Evolutionary conservation across 2,329 filamentous ascomycete species (phyloP).

Genomic region (Aureobasidium lini): DNA sequence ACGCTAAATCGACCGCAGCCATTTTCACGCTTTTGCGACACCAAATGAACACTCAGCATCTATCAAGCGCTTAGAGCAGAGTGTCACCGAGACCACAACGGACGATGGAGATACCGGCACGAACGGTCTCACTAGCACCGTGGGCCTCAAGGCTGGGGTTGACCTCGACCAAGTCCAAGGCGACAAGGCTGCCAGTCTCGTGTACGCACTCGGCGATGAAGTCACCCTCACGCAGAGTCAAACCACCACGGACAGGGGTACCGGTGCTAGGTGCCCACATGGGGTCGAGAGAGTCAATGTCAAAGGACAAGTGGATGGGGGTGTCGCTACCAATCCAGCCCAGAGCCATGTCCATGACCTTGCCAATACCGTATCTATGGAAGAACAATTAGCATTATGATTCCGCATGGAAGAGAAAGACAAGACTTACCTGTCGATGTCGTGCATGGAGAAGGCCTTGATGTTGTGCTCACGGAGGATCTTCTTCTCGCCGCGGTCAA

Average conservation of each 20-base stretch:
- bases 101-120: slow-evolving; percentile 80
- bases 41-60: neutral
- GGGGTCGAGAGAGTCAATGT: slow-evolving; percentile 92
- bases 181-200: slow-evolving; percentile 48
- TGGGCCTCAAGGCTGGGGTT: slow-evolving; percentile 42
- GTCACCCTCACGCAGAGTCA: slow-evolving; percentile 91
- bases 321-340: slow-evolving; percentile 91
- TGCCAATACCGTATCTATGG: slow-evolving; percentile 77
- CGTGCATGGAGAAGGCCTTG: slow-evolving; percentile 97
- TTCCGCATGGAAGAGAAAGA: slow-evolving; percentile 8
- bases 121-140: slow-evolving; percentile 76
- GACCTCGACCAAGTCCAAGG: slow-evolving; percentile 50
- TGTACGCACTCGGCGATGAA: slow-evolving; percentile 76
- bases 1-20: slow-evolving; percentile 6
- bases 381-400: neutral
- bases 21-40: neutral
- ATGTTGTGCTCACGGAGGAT: slow-evolving; percentile 82
- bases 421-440: slow-evolving; percentile 71
- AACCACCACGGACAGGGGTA: slow-evolving; percentile 83
- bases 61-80: slow-evolving; percentile 53
- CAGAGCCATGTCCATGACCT: slow-evolving; percentile 96
- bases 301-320: slow-evolving; percentile 93
- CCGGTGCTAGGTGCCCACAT: slow-evolving; percentile 95
- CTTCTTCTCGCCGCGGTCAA: slow-evolving; percentile 89
- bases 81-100: slow-evolving; percentile 89